Base-by-base conservation (phyloP, 805 yeast species). In the Candida loeiensis region DNA sequence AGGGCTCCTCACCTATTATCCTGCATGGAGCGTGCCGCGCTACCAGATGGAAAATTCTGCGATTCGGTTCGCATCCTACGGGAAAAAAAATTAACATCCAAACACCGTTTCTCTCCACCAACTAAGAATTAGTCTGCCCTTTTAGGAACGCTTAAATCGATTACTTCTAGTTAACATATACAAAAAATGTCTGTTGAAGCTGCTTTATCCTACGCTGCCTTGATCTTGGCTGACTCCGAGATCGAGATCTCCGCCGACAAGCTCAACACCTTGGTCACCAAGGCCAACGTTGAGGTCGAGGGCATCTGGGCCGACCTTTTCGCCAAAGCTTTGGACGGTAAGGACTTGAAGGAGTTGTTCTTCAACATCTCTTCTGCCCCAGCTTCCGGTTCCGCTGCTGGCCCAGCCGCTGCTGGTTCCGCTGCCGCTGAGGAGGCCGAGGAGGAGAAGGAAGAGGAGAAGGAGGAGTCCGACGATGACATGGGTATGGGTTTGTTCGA, bases 131-230 rank as follows among this genome's bases (percentile, higher is more conserved):
- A 69, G 74, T 69, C 74, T 66, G 74, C 74, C 45, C 43, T 32
- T 58, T 55, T 48, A 27, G 31, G 31, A 27, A 27, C 40, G 74
- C 73, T 69, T 69, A 69, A 69, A 64, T 55, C 56, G 74, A 69
- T 69, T 69, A 69, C 63, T 60, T 67, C 74, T 69, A 69, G 73
- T 69, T 63, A 41, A 27, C 31, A 25, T 25, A 16, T 28, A 31
- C 26, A 30, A 39, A 56, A 39, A 57, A 69, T 69, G 74, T 68
- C 74, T 54, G 58, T 63, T 53, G 74, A 69, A 66, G 58, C 73
- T 44, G 71, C 73, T 58, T 66, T 69, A 58, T 69, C 74, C 40
- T 69, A 69, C 70, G 74, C 74, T 46, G 73, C 74, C 53, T 68
- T 69, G 59, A 67, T 69, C 66, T 66, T 69, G 59, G 73, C 74